Evolutionary conservation across 2,329 filamentous ascomycete genomes (phyloP).

Genomic region (Dactylellina cionopaga): DNA sequence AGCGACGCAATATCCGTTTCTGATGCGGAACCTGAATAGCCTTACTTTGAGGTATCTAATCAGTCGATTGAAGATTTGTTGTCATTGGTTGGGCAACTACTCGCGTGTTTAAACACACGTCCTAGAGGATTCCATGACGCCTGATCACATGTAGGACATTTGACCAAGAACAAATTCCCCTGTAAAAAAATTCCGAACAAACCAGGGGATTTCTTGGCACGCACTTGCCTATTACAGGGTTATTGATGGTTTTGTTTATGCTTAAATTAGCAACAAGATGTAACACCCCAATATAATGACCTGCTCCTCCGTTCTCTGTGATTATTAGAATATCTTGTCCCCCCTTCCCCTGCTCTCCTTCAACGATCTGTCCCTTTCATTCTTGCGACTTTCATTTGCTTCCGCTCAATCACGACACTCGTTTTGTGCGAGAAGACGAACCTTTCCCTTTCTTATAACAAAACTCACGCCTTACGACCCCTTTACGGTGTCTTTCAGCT

Average conservation of each 20-base stretch:
- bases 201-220: constrained; percentile 14
- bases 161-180: no score
- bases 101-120: no score
- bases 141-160: no score
- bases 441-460: no score
- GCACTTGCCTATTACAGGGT: background rate
- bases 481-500: background rate
- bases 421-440: no score
- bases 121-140: no score
- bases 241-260: background rate
- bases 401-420: background rate
- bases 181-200: no score
- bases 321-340: background rate
- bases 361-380: background rate
- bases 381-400: background rate
- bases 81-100: no score
- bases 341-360: background rate
- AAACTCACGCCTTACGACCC: background rate
- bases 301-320: constrained; percentile 4
- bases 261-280: constrained; percentile 38
- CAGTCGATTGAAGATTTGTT: no score
- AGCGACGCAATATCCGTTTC: no score
- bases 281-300: constrained; percentile 16
- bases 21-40: no score
- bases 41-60: no score